A percentile compares a stretch with the other conserved stretches of the same genome.
These are phyloP conservation scores for Macrolepiota dolichaula DNA, from an alignment of 768 basidiomycete genomes.

Conservation along the genomic window DNA sequence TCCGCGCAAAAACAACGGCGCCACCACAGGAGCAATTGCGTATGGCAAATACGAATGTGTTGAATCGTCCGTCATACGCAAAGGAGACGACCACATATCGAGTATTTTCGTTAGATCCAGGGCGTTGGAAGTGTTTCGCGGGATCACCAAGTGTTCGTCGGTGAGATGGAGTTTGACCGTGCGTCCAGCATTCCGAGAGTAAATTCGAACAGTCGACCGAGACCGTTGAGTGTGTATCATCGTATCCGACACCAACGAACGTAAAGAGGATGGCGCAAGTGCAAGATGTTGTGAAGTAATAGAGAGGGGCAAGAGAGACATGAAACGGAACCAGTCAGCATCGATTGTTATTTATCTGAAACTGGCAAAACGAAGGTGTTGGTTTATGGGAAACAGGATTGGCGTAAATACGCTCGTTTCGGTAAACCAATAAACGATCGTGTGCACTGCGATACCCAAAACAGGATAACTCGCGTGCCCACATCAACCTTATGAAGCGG, in stretches of 20 bases:
- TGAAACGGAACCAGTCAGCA: slow-evolving; percentile 1
- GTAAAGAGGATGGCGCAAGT: neutral
- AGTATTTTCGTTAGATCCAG: no score
- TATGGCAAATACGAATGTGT: no score
- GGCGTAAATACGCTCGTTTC: neutral
- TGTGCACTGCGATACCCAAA: neutral
- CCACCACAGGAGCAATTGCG: no score
- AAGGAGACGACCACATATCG: no score
- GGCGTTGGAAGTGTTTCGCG: no score
- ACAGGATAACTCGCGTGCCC: neutral
- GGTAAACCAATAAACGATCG: neutral
- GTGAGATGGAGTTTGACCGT: no score
- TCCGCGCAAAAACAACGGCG: no score
- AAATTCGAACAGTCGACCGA: no score
- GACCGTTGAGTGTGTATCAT: neutral
- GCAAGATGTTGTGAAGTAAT: neutral
- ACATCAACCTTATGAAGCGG: neutral
- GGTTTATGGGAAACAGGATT: neutral
- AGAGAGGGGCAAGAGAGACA: neutral
- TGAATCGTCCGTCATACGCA: no score
- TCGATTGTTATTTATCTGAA: neutral
- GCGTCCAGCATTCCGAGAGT: no score
- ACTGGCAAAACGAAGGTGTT: neutral
- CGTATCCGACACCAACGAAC: neutral
- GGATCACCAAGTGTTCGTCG: no score